phyloP scores from a whole-genome alignment of 1,284 basidiomycete species.

The Tilletia horrida region DNA sequence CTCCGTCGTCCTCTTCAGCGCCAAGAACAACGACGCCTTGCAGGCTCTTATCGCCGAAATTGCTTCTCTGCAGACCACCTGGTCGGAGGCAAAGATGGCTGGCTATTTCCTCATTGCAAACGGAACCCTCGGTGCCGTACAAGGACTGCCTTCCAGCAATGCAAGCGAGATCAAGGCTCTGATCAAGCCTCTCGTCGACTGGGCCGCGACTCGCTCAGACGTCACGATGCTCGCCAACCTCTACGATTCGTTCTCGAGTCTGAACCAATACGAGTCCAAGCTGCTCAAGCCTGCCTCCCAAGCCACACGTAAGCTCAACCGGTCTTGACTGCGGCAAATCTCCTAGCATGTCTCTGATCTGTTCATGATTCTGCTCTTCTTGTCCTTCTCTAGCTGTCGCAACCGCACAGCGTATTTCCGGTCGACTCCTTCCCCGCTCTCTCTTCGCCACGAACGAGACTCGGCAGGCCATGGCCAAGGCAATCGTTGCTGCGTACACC shows the following conservation, averaged over 20 bases:
- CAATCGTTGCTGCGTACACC: constrained; percentile 17
- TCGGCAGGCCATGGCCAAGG: constrained; percentile 17
- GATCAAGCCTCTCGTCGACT: constrained; percentile 5
- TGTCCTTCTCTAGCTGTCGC: constrained; percentile 17
- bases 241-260: background rate
- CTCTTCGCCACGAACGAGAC: constrained; percentile 13
- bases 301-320: background rate
- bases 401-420: constrained; percentile 21
- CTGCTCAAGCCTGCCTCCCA: background rate
- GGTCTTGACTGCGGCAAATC: too few species aligned
- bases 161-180: constrained; percentile 9
- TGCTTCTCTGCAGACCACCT: constrained; percentile 18
- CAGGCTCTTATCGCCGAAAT: constrained; percentile 19
- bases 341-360: background rate
- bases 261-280: background rate
- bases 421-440: constrained; percentile 20
- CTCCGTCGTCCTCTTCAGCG: background rate
- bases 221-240: background rate
- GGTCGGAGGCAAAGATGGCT: constrained; percentile 20
- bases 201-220: background rate
- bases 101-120: constrained; percentile 9
- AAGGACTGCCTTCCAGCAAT: constrained; percentile 9
- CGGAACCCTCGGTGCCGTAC: background rate
- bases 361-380: background rate
- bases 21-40: constrained; percentile 18